Conservation (phyloP, 768 basidiomycete genomes). For the Leucocoprinus birnbaumii region DNA sequence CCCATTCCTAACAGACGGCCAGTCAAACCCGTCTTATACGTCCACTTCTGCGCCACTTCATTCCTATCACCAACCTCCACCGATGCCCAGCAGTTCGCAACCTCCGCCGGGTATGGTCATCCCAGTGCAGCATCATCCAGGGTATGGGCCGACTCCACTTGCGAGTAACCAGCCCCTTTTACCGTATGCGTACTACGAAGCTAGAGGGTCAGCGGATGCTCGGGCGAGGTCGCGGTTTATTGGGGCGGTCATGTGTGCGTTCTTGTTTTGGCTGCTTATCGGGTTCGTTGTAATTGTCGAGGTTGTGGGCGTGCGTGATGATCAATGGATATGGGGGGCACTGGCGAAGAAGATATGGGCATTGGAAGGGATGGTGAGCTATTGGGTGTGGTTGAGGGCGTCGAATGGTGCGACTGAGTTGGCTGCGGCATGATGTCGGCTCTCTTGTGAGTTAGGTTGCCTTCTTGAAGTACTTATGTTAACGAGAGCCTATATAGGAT, state of each 20-base stretch:
- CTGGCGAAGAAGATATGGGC: not conserved
- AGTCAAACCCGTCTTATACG: not conserved
- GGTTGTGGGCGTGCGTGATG: slow-evolving; percentile 19
- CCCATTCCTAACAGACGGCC: not conserved
- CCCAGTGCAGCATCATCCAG: slow-evolving; percentile 2
- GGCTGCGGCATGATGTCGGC: not conserved
- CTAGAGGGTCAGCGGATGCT: slow-evolving; percentile 27
- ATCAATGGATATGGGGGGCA: slow-evolving; percentile 11
- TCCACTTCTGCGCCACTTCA: not conserved
- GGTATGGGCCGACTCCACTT: slow-evolving; percentile 39
- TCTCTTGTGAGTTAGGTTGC: not conserved
- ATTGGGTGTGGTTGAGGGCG: slow-evolving; percentile 5
- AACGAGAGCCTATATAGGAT: not conserved
- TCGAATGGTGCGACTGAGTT: not conserved
- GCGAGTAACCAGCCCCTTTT: slow-evolving; percentile 29
- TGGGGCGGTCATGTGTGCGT: slow-evolving; percentile 25
- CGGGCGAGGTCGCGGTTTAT: slow-evolving; percentile 37
- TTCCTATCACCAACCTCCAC: not conserved
- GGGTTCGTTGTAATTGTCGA: slow-evolving; percentile 27
- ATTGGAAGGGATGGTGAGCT: not conserved
- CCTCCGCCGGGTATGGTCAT: not conserved
- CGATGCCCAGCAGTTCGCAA: not conserved
- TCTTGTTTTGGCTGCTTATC: slow-evolving; percentile 24
- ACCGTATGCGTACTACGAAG: slow-evolving; percentile 38
- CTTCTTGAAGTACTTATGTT: not conserved